Conservation (phyloP, 495 filamentous ascomycete genomes). For the Amphirosellinia nigrospora region DNA sequence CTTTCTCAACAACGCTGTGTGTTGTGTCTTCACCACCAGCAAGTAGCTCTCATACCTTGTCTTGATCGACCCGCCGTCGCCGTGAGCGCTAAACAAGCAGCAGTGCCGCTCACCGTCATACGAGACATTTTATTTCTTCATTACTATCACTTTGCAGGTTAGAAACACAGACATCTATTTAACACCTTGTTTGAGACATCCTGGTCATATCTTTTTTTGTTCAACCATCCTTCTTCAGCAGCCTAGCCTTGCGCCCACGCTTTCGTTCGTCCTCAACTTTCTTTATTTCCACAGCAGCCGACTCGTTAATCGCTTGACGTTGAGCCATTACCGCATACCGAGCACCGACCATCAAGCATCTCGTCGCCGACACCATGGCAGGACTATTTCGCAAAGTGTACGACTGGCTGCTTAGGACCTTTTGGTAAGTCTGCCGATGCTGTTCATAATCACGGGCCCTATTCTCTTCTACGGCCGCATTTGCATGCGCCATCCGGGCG, state of each 20-base stretch:
- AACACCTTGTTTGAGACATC: conserved; percentile 41
- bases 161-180: conserved; percentile 49
- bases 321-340: conserved; percentile 10
- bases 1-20: conserved; percentile 37
- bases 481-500: conserved; percentile 34
- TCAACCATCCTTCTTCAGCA: conserved; percentile 38
- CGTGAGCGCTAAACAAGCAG: conserved; percentile 39
- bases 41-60: conserved; percentile 36
- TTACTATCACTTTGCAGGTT: conserved; percentile 41
- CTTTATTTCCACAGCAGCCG: conserved; percentile 5
- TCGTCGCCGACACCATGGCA: conserved; percentile 63
- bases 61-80: conserved; percentile 42
- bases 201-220: conserved; percentile 31
- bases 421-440: conserved; percentile 76
- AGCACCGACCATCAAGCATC: neutral
- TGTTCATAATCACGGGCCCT: conserved; percentile 29
- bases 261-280: conserved; percentile 18
- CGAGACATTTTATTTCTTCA: conserved; percentile 55
- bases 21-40: conserved; percentile 43
- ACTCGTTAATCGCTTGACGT: neutral
- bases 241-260: conserved; percentile 35
- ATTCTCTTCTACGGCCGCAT: conserved; percentile 26
- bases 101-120: conserved; percentile 46
- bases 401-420: conserved; percentile 96
- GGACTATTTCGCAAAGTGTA: conserved; percentile 92